Evolutionary conservation across 2,329 filamentous ascomycete genomes (phyloP).

Genomic region (Cercospora sp.): DNA sequence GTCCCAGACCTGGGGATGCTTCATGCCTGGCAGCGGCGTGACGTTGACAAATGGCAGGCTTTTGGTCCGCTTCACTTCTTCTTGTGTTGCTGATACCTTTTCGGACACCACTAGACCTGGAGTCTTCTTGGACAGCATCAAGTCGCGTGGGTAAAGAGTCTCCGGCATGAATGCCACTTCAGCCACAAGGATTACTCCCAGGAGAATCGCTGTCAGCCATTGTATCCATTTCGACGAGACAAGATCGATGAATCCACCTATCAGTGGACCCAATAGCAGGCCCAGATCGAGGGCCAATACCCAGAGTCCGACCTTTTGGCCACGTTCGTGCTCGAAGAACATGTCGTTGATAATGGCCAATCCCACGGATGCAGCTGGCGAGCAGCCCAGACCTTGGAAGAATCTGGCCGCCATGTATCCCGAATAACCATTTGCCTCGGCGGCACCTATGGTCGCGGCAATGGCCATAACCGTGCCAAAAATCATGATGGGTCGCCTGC

Average conservation of each 20-base stretch:
- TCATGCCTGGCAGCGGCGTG: conserved; percentile 21
- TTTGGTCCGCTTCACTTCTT: conserved; percentile 20
- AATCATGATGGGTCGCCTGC: conserved; percentile 25
- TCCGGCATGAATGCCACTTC: conserved; percentile 24
- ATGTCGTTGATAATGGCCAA: conserved; percentile 26
- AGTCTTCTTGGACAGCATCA: conserved; percentile 18
- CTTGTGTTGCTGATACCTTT: conserved; percentile 6
- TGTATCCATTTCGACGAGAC: conserved; percentile 22
- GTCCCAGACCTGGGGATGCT: conserved; percentile 23
- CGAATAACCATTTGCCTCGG: conserved; percentile 11
- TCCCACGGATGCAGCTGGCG: conserved; percentile 24
- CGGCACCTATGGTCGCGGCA: conserved; percentile 24
- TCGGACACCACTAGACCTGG: not conserved
- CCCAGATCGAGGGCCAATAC: conserved; percentile 26
- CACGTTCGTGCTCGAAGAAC: conserved; percentile 26
- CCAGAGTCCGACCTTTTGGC: conserved; percentile 25
- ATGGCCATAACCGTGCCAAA: conserved; percentile 21
- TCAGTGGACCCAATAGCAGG: conserved; percentile 21
- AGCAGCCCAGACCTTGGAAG: conserved; percentile 24
- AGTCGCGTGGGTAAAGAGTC: conserved; percentile 23
- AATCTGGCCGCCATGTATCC: conserved; percentile 26
- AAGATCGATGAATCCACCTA: conserved; percentile 24
- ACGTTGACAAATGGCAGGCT: conserved; percentile 19
- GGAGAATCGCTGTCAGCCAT: conserved; percentile 23
- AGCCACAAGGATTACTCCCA: conserved; percentile 21